A percentile compares a stretch with the other conserved stretches of the same genome.
Evolutionary conservation across 2,329 filamentous ascomycete genomes (phyloP).

Genomic region (Cercospora brassicicola): DNA sequence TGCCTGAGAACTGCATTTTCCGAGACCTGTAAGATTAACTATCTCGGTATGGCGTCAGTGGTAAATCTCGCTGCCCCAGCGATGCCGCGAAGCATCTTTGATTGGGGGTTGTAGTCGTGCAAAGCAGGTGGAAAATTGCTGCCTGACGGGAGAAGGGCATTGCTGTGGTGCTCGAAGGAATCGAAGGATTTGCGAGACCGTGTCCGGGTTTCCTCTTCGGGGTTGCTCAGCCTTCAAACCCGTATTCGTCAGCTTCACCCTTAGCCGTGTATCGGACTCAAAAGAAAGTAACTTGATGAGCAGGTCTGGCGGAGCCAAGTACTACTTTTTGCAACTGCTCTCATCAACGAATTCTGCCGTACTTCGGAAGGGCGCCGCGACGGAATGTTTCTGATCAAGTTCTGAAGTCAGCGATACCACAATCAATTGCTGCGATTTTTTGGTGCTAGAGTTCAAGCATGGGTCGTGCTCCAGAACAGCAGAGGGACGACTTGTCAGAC

Average conservation of each 20-base stretch:
- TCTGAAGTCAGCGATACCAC: not conserved
- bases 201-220: not conserved
- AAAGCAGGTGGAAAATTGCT: not conserved
- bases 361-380: not conserved
- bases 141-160: not conserved
- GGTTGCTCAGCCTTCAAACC: not conserved
- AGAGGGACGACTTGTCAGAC: slow-evolving; percentile 19
- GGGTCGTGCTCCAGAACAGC: not conserved
- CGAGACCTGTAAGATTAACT: not conserved
- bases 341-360: not conserved
- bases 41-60: not conserved
- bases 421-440: not conserved
- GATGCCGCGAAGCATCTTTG: not conserved
- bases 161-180: not conserved
- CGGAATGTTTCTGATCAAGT: not conserved
- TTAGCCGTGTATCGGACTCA: not conserved
- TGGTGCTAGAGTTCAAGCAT: not conserved
- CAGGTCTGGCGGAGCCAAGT: not conserved
- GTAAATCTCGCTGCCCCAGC: not conserved
- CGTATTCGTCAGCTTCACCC: not conserved
- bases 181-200: not conserved
- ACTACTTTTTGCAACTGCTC: not conserved
- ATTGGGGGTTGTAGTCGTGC: not conserved
- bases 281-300: not conserved
- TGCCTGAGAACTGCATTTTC: not conserved